Conservation (phyloP, 1,284 basidiomycete species). For the Grifola frondosa region DNA sequence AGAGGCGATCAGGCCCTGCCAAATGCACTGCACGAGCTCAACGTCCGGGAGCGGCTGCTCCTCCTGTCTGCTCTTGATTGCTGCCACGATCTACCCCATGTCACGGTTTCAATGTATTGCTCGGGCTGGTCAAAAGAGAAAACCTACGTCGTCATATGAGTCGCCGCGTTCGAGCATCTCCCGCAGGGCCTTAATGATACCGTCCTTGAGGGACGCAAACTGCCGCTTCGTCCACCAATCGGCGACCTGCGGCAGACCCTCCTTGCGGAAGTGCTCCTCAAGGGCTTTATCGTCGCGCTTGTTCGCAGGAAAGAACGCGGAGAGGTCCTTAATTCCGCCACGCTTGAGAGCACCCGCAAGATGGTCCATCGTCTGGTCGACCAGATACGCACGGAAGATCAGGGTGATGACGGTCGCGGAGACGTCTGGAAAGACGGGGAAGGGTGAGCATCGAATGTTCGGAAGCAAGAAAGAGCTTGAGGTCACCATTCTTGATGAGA, state of each 20-base stretch:
- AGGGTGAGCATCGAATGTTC: not conserved
- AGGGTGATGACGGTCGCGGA: conserved; percentile 76
- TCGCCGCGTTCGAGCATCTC: conserved; percentile 56
- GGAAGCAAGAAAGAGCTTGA: too few relatives aligned
- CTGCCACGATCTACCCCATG: conserved; percentile 62
- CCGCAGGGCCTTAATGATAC: conserved; percentile 31
- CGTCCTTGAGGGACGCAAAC: conserved; percentile 56
- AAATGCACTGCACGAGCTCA: conserved; percentile 87
- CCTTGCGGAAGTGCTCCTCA: conserved; percentile 85
- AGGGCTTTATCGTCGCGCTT: conserved; percentile 74
- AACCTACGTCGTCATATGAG: conserved; percentile 58
- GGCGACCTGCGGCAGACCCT: conserved; percentile 73
- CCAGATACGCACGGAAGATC: conserved; percentile 80
- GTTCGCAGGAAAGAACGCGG: conserved; percentile 84
- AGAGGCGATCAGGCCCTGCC: conserved; percentile 85
- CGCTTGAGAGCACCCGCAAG: conserved; percentile 76
- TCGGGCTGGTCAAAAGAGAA: conserved; percentile 3
- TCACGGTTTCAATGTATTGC: conserved; percentile 10
- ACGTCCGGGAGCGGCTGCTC: conserved; percentile 74
- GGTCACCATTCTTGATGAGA: conserved; percentile 86
- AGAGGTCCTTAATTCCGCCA: conserved; percentile 83
- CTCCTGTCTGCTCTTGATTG: conserved; percentile 69
- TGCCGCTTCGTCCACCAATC: conserved; percentile 94
- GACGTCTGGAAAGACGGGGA: conserved; percentile 51
- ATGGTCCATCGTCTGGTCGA: conserved; percentile 84